phyloP scores from a whole-genome alignment of 1,284 basidiomycete genomes.

The Apiotrichum brassicae region DNA sequence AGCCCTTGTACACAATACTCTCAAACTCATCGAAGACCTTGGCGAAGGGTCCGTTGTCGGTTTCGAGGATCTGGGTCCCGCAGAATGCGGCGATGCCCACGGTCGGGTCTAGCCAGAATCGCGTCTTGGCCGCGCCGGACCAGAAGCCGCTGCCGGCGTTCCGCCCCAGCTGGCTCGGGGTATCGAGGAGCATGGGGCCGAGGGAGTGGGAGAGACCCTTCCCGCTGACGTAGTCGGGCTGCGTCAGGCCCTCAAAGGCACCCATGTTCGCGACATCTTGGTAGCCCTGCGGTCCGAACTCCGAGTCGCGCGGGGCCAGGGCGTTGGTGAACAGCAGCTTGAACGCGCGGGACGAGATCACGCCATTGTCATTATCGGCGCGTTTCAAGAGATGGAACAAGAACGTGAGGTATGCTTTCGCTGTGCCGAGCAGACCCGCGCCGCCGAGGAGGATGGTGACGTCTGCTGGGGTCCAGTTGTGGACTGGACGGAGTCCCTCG shows the following conservation, averaged over 20 bases:
- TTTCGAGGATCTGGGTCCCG: slow-evolving; percentile 19
- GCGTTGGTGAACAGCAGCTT: slow-evolving; percentile 22
- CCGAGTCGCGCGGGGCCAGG: slow-evolving; percentile 6
- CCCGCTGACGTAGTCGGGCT: background rate
- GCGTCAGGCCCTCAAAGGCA: background rate
- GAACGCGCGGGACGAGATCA: slow-evolving; percentile 18
- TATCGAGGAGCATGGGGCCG: slow-evolving; percentile 12
- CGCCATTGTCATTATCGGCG: too few relatives aligned
- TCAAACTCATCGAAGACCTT: too few relatives aligned
- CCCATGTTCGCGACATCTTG: slow-evolving; percentile 14
- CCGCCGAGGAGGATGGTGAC: too few relatives aligned
- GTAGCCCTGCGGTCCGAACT: slow-evolving; percentile 1
- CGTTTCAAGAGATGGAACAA: too few relatives aligned
- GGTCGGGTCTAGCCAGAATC: slow-evolving; percentile 31
- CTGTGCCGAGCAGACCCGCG: too few relatives aligned
- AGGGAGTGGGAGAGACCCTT: slow-evolving; percentile 10
- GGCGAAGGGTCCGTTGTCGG: too few relatives aligned
- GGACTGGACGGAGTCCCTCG: too few relatives aligned
- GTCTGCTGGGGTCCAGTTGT: too few relatives aligned
- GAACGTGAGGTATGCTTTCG: too few relatives aligned
- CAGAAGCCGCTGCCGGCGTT: slow-evolving; percentile 19
- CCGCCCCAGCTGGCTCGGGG: slow-evolving; percentile 14
- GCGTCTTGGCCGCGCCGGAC: slow-evolving; percentile 19
- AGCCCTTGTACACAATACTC: too few relatives aligned
- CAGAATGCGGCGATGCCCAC: slow-evolving; percentile 15